Evolutionary conservation across 2,329 filamentous ascomycete species (phyloP).

Genomic region (Alternaria sp.): DNA sequence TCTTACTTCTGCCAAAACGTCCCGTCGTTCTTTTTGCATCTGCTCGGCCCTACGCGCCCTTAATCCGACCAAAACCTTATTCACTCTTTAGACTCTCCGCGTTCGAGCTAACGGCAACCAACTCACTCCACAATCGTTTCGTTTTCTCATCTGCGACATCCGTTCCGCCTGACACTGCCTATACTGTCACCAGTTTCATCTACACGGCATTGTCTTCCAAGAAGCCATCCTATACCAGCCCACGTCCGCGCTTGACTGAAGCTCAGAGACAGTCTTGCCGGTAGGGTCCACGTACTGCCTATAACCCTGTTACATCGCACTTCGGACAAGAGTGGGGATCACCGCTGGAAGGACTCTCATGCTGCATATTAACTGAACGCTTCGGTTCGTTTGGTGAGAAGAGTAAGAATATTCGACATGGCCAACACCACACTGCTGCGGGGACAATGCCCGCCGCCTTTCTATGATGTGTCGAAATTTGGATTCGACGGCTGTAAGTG

Average conservation of each 20-base stretch:
- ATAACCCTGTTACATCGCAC: neutral
- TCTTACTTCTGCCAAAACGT: constrained; percentile 33
- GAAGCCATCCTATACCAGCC: constrained; percentile 13
- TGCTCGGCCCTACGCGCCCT: constrained; percentile 28
- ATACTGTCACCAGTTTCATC: constrained; percentile 1
- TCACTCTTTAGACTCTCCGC: constrained; percentile 25
- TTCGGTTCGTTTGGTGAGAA: constrained; percentile 30
- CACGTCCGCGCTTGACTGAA: constrained; percentile 10
- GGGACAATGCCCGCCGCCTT: constrained; percentile 71
- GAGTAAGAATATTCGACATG: constrained; percentile 2
- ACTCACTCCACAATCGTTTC: constrained; percentile 26
- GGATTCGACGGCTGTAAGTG: constrained; percentile 71
- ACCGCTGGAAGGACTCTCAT: constrained; percentile 25
- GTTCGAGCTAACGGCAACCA: constrained; percentile 16
- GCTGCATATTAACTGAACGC: constrained; percentile 20
- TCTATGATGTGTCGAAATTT: constrained; percentile 69
- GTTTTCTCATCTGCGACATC: constrained; percentile 24
- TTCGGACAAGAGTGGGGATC: neutral
- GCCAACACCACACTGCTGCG: constrained; percentile 36
- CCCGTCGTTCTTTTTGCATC: constrained; percentile 32
- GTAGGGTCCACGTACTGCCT: neutral
- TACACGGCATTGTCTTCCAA: constrained; percentile 5
- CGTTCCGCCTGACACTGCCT: constrained; percentile 17
- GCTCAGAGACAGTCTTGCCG: constrained; percentile 15
- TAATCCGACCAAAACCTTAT: constrained; percentile 29